Evolutionary conservation across 352 stramenopile genomes (phyloP).

Genomic region (Pythium brachiatum): DNA sequence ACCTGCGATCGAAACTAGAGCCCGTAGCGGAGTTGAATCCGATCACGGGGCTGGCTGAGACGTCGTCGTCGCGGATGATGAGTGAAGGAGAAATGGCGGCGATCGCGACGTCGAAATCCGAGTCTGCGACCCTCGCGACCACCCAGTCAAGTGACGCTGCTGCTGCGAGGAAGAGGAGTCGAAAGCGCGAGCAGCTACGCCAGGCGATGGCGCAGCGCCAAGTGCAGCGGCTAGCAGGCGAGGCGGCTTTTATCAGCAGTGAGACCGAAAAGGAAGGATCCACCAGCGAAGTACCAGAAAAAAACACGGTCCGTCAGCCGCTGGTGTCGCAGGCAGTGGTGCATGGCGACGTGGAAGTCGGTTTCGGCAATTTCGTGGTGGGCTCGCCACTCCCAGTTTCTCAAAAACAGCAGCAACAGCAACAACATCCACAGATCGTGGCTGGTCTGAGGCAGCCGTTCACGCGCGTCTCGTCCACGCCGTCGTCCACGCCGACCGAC

Average conservation of each 20-base stretch:
- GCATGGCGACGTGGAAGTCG: constrained; percentile 1
- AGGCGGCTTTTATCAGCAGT: neutral
- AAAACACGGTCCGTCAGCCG: neutral
- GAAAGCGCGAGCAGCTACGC: constrained; percentile 31
- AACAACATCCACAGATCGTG: neutral
- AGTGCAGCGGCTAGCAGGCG: constrained; percentile 8
- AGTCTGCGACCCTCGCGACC: neutral
- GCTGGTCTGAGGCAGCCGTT: neutral
- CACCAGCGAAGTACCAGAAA: neutral
- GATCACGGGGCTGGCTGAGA: constrained; percentile 36
- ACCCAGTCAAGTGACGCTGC: neutral
- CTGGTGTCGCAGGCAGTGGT: constrained; percentile 3
- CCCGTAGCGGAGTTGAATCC: constrained; percentile 34
- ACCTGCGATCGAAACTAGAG: constrained; percentile 1
- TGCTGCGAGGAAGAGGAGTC: constrained; percentile 10
- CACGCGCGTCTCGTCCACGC: neutral
- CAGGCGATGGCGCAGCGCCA: constrained; percentile 30
- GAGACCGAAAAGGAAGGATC: neutral
- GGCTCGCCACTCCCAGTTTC: neutral
- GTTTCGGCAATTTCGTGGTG: constrained; percentile 26
- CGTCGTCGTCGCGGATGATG: constrained; percentile 38
- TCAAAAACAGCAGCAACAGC: neutral
- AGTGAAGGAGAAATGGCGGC: constrained; percentile 4
- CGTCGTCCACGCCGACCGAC: neutral
- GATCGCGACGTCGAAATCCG: neutral